Conservation (phyloP, 2,329 filamentous ascomycete genomes). For the Ceratocystis eucalypticola region DNA sequence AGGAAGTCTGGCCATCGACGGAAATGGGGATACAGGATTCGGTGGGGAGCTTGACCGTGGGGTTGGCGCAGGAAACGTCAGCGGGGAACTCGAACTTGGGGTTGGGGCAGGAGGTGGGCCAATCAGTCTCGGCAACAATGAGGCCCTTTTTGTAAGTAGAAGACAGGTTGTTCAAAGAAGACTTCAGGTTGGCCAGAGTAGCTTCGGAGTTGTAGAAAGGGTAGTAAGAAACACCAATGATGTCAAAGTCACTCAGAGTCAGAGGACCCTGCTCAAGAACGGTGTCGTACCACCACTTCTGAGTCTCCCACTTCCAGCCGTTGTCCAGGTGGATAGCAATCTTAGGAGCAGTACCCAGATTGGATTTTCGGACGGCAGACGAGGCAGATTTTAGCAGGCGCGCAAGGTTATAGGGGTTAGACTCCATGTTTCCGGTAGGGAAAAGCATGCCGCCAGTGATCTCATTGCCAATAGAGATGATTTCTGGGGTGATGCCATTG, state of each 20-base stretch:
- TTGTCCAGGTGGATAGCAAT: slow-evolving; percentile 67
- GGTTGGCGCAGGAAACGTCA: slow-evolving; percentile 37
- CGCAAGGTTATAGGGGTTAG: slow-evolving; percentile 46
- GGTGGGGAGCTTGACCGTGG: slow-evolving; percentile 44
- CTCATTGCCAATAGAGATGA: slow-evolving; percentile 62
- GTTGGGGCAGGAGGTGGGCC: slow-evolving; percentile 51
- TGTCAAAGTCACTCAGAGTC: slow-evolving; percentile 45
- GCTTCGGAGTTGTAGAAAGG: slow-evolving; percentile 53
- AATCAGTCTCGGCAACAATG: slow-evolving; percentile 57
- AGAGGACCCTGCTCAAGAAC: slow-evolving; percentile 40
- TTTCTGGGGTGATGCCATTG: slow-evolving; percentile 41
- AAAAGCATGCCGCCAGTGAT: slow-evolving; percentile 55
- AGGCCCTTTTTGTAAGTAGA: slow-evolving; percentile 50
- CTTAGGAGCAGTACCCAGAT: slow-evolving; percentile 42
- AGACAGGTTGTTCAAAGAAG: slow-evolving; percentile 44
- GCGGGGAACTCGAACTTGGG: slow-evolving; percentile 46
- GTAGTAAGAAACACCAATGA: slow-evolving; percentile 61
- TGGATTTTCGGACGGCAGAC: slow-evolving; percentile 50
- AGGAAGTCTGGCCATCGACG: slow-evolving; percentile 47
- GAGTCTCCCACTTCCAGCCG: slow-evolving; percentile 56
- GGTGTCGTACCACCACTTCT: slow-evolving; percentile 51
- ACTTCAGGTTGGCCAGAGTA: slow-evolving; percentile 43
- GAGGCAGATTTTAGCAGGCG: slow-evolving; percentile 50
- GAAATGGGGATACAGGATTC: slow-evolving; percentile 49
- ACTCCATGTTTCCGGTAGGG: slow-evolving; percentile 43